A percentile compares a stretch with the other conserved stretches of the same genome.
phyloP scores from a whole-genome alignment of 108 stramenopile species.

The Conticribra guillardii region DNA sequence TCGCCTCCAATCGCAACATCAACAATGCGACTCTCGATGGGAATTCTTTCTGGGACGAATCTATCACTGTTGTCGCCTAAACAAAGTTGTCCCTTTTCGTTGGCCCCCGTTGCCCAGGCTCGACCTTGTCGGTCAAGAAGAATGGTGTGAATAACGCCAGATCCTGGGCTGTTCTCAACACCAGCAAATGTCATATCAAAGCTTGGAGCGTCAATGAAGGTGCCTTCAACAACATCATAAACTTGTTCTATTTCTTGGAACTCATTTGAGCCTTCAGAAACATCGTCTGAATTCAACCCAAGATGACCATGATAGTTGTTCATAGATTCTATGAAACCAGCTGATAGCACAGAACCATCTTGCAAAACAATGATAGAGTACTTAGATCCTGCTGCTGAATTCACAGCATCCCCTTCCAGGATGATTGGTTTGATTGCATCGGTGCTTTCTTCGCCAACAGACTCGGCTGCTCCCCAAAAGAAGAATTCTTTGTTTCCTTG shows the following conservation, averaged over 20 bases:
- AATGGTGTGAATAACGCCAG: conserved; percentile 35
- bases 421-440: conserved; percentile 17
- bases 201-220: conserved; percentile 9
- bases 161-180: conserved; percentile 10
- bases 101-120: conserved; percentile 29
- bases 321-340: conserved; percentile 25
- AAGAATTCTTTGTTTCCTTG: conserved; percentile 17
- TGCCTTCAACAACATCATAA: conserved; percentile 3
- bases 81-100: conserved; percentile 33
- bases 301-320: conserved; percentile 39
- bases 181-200: conserved; percentile 38
- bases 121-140: conserved; percentile 36
- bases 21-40: conserved; percentile 29
- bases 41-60: conserved; percentile 28
- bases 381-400: conserved; percentile 24
- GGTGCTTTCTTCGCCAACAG: conserved; percentile 15
- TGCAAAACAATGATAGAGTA: conserved; percentile 29
- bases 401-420: conserved; percentile 11
- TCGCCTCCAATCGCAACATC: conserved; percentile 50
- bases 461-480: conserved; percentile 38
- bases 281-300: conserved; percentile 19
- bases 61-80: conserved; percentile 21
- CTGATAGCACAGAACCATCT: conserved; percentile 28
- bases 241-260: conserved; percentile 18
- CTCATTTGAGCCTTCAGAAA: conserved; percentile 23